Conservation (phyloP, 2,329 filamentous ascomycete species). For the Oidium heveae region DNA sequence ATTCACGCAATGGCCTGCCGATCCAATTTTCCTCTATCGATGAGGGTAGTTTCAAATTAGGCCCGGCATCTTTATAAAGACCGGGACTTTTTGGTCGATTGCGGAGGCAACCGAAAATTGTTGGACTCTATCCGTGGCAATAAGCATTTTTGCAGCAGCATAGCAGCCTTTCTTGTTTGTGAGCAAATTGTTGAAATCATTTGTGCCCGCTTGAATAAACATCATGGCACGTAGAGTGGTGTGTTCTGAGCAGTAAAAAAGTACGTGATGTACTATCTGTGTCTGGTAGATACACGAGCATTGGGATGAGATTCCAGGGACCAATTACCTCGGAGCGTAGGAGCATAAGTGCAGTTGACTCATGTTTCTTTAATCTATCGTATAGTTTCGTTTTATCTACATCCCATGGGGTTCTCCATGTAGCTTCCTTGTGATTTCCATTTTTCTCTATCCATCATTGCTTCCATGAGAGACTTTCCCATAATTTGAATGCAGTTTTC, state of each 20-base stretch:
- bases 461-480: neutral
- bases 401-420: neutral
- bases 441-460: neutral
- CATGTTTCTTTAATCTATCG: conserved; percentile 1
- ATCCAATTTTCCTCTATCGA: too few species aligned
- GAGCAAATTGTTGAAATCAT: neutral
- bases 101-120: neutral
- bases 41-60: too few species aligned
- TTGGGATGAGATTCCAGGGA: neutral
- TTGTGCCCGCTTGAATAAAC: neutral
- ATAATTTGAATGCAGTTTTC: neutral
- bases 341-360: neutral
- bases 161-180: neutral
- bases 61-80: too few species aligned
- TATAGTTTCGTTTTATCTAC: neutral
- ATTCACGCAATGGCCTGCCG: too few species aligned
- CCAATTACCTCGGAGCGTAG: neutral
- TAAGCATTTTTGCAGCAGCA: neutral
- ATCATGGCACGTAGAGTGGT: neutral
- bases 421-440: neutral
- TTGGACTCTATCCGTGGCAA: neutral
- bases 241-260: neutral
- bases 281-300: neutral
- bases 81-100: too few species aligned
- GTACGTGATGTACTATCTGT: neutral